Evolutionary conservation across 2,329 filamentous ascomycete species (phyloP), one percentile per base, ranked within the genome.

Genomic region (Xylaria sp.): DNA sequence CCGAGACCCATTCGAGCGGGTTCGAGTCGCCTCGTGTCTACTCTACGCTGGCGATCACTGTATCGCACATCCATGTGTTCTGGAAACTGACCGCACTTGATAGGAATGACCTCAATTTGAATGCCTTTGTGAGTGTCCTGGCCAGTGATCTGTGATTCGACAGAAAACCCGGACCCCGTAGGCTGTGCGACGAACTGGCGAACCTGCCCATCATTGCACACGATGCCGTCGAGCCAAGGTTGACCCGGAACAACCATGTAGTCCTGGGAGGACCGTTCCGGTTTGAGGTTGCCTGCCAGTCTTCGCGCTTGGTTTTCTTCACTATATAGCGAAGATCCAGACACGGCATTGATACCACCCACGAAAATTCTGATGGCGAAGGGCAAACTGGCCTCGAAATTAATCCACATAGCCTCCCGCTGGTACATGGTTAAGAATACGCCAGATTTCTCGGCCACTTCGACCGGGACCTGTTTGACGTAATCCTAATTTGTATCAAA

Each of bases 141-240:
- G 5, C 78, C 78, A 0, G 76, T 80, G 7, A 80, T 64, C 62
- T 83, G 80, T 4, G 71, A 70, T 65, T 83, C 81, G 15, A 82
- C 72, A 0, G 77, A 75, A 57, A 79, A 78, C 0, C 78, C 78
- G 19, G 70, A 72, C 2, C 75, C 75, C 23, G 75, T 65, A 1
- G 77, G 75, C 72, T 79, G 78, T 1, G 79, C 79, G 4, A 82
- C 77, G 60, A 83, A 83, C 60, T 83, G 81, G 10, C 77, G 72
- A 1, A 81, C 77, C 1, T 64, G 69, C 17, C 77, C 76, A 48
- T 75, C 64, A 2, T 65, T 53, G 19, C 65, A 67, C 1, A 71
- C 75, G 23, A 79, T 72, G 0, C 76, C 77, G 60, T 79, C 76
- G 0, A 80, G 70, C 76, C 75, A 78, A 2, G 48, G 58, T 55